Evolutionary conservation across 2,329 filamentous ascomycete species (phyloP), one percentile per base, ranked within the genome.

Genomic region (Nigrospora osmanthi): DNA sequence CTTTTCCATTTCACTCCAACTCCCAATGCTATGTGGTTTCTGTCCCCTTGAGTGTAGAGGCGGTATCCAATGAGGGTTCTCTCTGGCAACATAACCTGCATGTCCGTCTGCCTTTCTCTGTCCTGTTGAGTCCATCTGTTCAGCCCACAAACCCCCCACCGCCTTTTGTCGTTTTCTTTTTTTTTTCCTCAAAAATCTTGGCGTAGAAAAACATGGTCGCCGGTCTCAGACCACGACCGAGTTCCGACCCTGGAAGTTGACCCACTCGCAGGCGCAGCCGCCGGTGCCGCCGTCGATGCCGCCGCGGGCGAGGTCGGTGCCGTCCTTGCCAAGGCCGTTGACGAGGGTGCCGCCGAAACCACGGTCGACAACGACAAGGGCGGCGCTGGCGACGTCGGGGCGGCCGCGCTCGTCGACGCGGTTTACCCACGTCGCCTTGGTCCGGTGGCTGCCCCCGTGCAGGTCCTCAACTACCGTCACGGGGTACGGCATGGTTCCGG

Each of bases 401-500:
- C 63, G 57, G 55, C 72, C 67, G 23, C 70, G 57, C 23, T 68
- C 64, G 40, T 73, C 61, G 46, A 84, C 69, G 3, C 62, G 63
- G 58, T 77, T 75, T 40, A 70, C 68, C 63, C 75, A 82, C 3
- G 75, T 64, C 36, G 73, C 66, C 63, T 84, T 84, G 52, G 61
- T 60, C 12, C 55, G 53, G 7, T 66, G 60, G 53, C 78, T 59
- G 13, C 81, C 81, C 35, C 81, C 81, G 54, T 85, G 81, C 38
- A 78, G 76, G 59, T 85, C 81, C 49, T 76, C 68, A 15, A 71
- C 74, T 38, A 84, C 60, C 4, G 78, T 83, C 36, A 81, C 69
- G 0, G 81, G 80, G 52, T 81, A 84, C 2, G 80, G 80, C 62
- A 84, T 81, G 4, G 75, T 75, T 9, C 78, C 80, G 0, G 79